Evolutionary conservation across 1,284 basidiomycete species (phyloP), one percentile per base, ranked within the genome.

Genomic region (Bondarzewia mesenterica): DNA sequence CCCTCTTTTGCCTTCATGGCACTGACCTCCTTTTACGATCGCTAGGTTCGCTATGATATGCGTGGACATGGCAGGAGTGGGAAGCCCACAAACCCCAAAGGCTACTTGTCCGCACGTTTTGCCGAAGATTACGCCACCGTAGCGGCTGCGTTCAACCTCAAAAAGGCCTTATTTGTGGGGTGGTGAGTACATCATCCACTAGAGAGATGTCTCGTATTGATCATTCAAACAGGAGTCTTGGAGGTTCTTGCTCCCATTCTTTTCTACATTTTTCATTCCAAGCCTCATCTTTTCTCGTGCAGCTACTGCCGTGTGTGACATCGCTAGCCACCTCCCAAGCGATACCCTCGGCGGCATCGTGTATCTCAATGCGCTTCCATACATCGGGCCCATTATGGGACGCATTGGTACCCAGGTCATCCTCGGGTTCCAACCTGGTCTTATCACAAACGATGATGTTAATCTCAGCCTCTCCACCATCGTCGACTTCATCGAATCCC

Each of bases 11-110:
- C 32, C n/a, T n/a, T n/a, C n/a, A n/a, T 35, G 32, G 8, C 8
- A 8, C n/a, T 8, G n/a, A 35, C 8, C 10, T 8, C 32, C n/a
- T 8, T 35, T 35, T 35, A 8, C n/a, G 8, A 8, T 35, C 10
- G 32, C 10, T 20, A 58, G 58, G 57, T 57, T 12, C 49, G 53
- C 10, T 59, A 57, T 37, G 55, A 58, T 18, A 36, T 52, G 23
- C 50, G 54, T n/a, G 57, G 57, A 14, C 59, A 60, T 27, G 60
- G 59, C 18, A 40, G 53, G 10, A 58, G 57, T 44, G 55, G 54
- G 0, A 57, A 47, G 44, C 57, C 57, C 6, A 42, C 32, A 21
- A 42, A 48, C 7, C 14, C 37, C 3, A 48, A 46, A 14, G 51
- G 35, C 3, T 50, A 52, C 39, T 20, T 25, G 8, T 57, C 57